Evolutionary conservation across 2,329 filamentous ascomycete species (phyloP).

Genomic region (Neonectria hederae): DNA sequence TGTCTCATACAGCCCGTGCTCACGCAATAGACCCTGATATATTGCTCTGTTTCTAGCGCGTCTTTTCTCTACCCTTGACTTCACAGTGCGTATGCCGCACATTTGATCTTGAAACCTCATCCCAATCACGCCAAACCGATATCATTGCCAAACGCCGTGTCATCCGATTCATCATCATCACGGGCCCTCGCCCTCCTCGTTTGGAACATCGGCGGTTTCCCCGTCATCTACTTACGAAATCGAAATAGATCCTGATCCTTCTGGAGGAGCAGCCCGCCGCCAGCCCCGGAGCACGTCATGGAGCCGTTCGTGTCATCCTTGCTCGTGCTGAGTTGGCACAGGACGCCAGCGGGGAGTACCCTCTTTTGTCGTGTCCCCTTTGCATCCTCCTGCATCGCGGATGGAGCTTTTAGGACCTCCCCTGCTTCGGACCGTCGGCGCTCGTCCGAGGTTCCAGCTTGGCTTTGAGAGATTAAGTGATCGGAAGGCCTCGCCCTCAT

Average conservation of each 20-base stretch:
- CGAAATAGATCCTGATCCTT: slow-evolving; percentile 24
- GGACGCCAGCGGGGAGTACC: slow-evolving; percentile 22
- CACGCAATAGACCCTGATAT: slow-evolving; percentile 36
- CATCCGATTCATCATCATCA: slow-evolving; percentile 20
- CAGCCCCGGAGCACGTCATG: slow-evolving; percentile 28
- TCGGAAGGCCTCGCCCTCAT: slow-evolving; percentile 17
- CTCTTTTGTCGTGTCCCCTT: slow-evolving; percentile 15
- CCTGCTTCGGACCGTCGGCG: slow-evolving; percentile 39
- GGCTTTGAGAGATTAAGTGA: slow-evolving; percentile 26
- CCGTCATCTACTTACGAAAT: slow-evolving; percentile 34
- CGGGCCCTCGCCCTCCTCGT: slow-evolving; percentile 28
- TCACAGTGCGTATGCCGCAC: not conserved
- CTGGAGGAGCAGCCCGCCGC: slow-evolving; percentile 10
- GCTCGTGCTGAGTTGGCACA: slow-evolving; percentile 17
- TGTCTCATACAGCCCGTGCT: slow-evolving; percentile 22
- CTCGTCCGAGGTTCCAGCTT: slow-evolving; percentile 37
- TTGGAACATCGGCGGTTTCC: slow-evolving; percentile 30
- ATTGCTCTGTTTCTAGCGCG: slow-evolving; percentile 35
- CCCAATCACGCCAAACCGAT: slow-evolving; percentile 8
- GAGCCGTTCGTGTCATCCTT: slow-evolving; percentile 25
- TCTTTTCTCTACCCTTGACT: slow-evolving; percentile 11
- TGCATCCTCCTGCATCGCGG: slow-evolving; percentile 21
- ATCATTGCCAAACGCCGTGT: slow-evolving; percentile 5
- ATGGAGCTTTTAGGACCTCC: slow-evolving; percentile 16
- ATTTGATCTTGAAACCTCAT: slow-evolving; percentile 16